These are phyloP conservation scores for Papiliotrema flavescens DNA, from an alignment of 1,284 basidiomycete species.

Conservation along the genomic window DNA sequence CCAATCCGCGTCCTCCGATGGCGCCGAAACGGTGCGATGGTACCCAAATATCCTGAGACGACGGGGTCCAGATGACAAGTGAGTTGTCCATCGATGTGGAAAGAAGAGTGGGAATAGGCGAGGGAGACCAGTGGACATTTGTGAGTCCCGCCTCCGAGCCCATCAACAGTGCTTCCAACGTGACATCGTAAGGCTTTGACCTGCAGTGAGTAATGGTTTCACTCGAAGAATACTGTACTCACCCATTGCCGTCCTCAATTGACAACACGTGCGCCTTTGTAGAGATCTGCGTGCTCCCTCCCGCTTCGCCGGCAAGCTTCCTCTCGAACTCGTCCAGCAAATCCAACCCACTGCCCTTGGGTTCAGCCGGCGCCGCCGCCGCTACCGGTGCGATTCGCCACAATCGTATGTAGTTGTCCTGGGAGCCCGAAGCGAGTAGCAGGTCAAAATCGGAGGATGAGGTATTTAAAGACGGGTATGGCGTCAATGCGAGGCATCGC, in stretches of 20 bases:
- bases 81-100: conserved; percentile 91
- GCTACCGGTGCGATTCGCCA: conserved; percentile 66
- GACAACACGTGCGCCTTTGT: conserved; percentile 73
- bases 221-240: conserved; percentile 14
- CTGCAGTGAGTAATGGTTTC: background rate
- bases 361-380: conserved; percentile 24
- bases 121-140: conserved; percentile 71
- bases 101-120: conserved; percentile 57
- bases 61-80: conserved; percentile 84
- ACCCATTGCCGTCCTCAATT: conserved; percentile 59
- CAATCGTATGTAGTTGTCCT: conserved; percentile 83
- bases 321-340: conserved; percentile 82
- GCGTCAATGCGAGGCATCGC: conserved; percentile 67
- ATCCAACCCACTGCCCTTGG: conserved; percentile 54
- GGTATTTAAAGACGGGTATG: conserved; percentile 31
- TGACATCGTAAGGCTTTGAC: conserved; percentile 62
- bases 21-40: conserved; percentile 86
- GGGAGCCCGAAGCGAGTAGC: conserved; percentile 82
- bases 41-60: conserved; percentile 74
- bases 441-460: conserved; percentile 32
- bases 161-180: conserved; percentile 84
- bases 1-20: conserved; percentile 79
- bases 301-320: conserved; percentile 62
- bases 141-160: conserved; percentile 93
- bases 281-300: conserved; percentile 75